Base-by-base conservation (phyloP, 768 basidiomycete genomes). In the Lentinula raphanica region DNA sequence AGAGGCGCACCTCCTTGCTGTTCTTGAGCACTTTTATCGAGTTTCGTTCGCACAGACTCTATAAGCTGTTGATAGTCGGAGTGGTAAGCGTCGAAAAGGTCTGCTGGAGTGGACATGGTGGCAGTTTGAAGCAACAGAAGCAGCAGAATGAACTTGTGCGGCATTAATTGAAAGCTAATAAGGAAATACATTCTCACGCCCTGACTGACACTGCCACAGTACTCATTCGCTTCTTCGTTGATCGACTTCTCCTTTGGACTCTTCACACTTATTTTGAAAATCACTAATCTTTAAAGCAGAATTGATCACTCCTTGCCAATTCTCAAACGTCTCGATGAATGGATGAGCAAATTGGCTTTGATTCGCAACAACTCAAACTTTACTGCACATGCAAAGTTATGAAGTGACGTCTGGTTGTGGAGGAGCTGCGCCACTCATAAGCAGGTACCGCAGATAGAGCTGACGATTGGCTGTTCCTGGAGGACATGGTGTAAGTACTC, bases 61-160 rank as follows among this genome's bases (percentile, higher is more conserved):
- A 93, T 69, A 40, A 92, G 82, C 66, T 87, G 81, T 63, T 81
- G 77, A 68, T 95, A 92, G 69, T 97, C 94, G 59, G 84, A 81
- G 64, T 94, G 90, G 66, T 96, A 95, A 0, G 85, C 82, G 42
- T 90, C 84, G 65, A 92, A 92, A 21, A 90, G 77, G 21, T 79
- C 71, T 1, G 85, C 82, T 1, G 89, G 88, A 5, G 88, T 83
- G 64, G 79, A 38, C 51, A 53, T 50, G 12, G 49, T 53, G 51
- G 40, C 36, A 36, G 51, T 53, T n/a, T n/a, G n/a, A n/a, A n/a
- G n/a, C n/a, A n/a, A n/a, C n/a, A n/a, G n/a, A n/a, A n/a, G n/a
- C n/a, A n/a, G n/a, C n/a, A n/a, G n/a, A n/a, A n/a, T n/a, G n/a
- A n/a, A n/a, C n/a, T n/a, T 42, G 19, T 2, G 6, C 15, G n/a